Conservation (phyloP, 2,329 filamentous ascomycete genomes). For the Paecilomyces variotii region DNA sequence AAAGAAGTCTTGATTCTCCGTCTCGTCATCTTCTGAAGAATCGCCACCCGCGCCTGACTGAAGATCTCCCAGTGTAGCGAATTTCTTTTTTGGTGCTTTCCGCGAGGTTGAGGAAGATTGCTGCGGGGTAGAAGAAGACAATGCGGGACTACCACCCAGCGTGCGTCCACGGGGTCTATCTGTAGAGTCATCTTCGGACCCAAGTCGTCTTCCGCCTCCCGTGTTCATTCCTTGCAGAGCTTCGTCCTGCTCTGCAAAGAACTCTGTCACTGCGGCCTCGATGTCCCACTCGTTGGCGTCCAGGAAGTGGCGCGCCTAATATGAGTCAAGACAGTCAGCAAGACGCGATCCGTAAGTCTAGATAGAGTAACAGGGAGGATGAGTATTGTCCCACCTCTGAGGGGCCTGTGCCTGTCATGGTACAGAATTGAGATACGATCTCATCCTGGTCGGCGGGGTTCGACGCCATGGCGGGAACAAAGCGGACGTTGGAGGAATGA, state of each 20-base stretch:
- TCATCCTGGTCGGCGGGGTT: constrained; percentile 32
- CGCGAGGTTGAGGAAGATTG: constrained; percentile 19
- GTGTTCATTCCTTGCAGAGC: constrained; percentile 24
- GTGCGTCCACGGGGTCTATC: constrained; percentile 20
- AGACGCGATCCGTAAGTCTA: background rate
- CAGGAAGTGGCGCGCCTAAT: constrained; percentile 60
- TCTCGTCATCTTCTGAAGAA: constrained; percentile 44
- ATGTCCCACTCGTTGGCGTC: constrained; percentile 59
- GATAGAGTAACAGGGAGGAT: background rate
- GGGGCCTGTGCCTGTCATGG: constrained; percentile 46
- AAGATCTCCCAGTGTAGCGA: constrained; percentile 42
- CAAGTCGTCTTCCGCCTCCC: constrained; percentile 16
- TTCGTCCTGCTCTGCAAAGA: constrained; percentile 45
- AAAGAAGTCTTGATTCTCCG: constrained; percentile 51
- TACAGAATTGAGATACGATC: constrained; percentile 46
- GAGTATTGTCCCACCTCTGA: constrained; percentile 35
- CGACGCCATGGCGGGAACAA: constrained; percentile 23
- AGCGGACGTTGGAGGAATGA: constrained; percentile 4
- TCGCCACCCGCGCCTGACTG: constrained; percentile 28
- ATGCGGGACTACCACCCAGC: constrained; percentile 22
- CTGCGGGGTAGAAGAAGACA: constrained; percentile 21
- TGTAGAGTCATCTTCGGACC: constrained; percentile 12
- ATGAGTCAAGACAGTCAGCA: background rate
- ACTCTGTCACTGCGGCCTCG: constrained; percentile 53
- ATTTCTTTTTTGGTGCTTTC: constrained; percentile 35